These are phyloP conservation scores for Leishmania turanica DNA, from an alignment of 208 protist species.

Conservation along the genomic window DNA sequence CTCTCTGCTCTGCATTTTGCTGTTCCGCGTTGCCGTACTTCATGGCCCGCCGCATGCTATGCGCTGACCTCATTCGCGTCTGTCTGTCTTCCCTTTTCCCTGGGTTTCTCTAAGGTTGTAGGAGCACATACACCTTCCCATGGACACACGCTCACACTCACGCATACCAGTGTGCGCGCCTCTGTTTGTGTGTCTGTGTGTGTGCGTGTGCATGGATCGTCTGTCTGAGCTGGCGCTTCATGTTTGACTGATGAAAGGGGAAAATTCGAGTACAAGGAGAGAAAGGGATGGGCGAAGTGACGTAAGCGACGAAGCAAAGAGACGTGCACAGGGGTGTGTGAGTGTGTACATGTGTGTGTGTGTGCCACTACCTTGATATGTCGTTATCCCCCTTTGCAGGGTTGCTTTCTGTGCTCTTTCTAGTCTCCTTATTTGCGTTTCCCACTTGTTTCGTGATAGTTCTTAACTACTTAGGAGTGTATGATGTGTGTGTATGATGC, in stretches of 20 bases:
- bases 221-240: neutral
- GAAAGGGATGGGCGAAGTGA: neutral
- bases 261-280: neutral
- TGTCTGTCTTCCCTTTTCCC: neutral
- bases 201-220: neutral
- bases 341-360: neutral
- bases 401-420: constrained; percentile 4
- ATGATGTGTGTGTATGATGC: neutral
- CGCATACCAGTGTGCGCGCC: neutral
- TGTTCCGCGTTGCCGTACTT: neutral
- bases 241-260: neutral
- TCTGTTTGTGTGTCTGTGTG: neutral
- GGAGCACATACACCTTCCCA: neutral
- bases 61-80: neutral
- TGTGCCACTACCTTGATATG: neutral
- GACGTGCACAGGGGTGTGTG: neutral
- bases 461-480: constrained; percentile 10
- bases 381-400: no score
- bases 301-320: neutral
- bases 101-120: neutral
- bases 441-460: neutral
- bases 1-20: neutral
- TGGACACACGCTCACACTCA: constrained; percentile 1
- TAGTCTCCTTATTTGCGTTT: constrained; percentile 1
- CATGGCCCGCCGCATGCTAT: neutral